Evolutionary conservation across 2,329 filamentous ascomycete genomes (phyloP).

Genomic region (Mollisiaceae sp.): DNA sequence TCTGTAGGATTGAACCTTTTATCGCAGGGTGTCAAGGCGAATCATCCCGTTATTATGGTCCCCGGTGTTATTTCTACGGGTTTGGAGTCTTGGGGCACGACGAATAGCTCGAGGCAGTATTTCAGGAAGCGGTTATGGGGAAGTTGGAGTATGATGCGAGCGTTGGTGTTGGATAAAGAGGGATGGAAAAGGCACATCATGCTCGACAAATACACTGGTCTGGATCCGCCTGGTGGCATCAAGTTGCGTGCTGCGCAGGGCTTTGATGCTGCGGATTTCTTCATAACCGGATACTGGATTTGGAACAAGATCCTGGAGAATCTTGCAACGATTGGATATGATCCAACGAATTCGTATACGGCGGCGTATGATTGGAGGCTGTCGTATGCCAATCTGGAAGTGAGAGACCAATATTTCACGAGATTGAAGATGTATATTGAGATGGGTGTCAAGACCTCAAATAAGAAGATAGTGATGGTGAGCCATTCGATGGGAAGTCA

Average conservation of each 20-base stretch:
- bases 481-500: conserved; percentile 99
- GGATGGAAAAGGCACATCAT: conserved; percentile 96
- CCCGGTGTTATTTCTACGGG: conserved; percentile 97
- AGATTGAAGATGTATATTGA: conserved; percentile 90
- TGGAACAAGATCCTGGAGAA: conserved; percentile 97
- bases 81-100: conserved; percentile 94
- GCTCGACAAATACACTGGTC: conserved; percentile 88
- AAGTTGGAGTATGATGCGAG: conserved; percentile 98
- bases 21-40: conserved; percentile 77
- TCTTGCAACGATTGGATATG: conserved; percentile 92
- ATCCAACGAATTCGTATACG: conserved; percentile 76
- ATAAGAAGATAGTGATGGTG: conserved; percentile 81
- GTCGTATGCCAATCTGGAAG: conserved; percentile 87
- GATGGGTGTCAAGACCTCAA: conserved; percentile 72
- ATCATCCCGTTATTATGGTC: conserved; percentile 94
- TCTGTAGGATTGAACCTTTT: conserved; percentile 84
- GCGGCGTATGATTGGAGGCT: conserved; percentile 90
- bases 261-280: conserved; percentile 97
- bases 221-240: conserved; percentile 82
- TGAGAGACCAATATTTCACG: conserved; percentile 92
- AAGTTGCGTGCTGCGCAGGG: conserved; percentile 94
- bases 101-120: conserved; percentile 82
- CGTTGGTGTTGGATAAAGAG: conserved; percentile 90
- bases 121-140: conserved; percentile 96
- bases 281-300: conserved; percentile 93